These are phyloP conservation scores for Pythium biforme DNA, from an alignment of 352 stramenopile species.

Conservation along the genomic window DNA sequence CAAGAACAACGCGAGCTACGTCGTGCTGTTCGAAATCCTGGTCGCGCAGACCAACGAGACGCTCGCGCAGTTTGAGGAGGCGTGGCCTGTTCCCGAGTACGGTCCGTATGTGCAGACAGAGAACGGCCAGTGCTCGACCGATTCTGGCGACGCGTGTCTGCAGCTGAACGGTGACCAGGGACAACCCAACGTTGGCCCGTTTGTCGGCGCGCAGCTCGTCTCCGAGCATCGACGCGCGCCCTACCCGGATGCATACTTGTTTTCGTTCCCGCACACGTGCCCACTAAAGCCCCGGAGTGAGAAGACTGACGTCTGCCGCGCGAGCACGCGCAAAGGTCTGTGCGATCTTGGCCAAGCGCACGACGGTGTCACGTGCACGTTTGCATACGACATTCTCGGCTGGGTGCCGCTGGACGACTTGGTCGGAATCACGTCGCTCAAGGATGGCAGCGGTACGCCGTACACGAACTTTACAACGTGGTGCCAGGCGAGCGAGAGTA, in stretches of 20 bases:
- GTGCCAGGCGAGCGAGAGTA: too few relatives aligned
- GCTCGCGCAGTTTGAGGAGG: constrained; percentile 57
- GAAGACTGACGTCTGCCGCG: constrained; percentile 27
- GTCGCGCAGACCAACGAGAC: constrained; percentile 77
- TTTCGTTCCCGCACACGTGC: constrained; percentile 78
- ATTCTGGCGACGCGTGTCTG: constrained; percentile 40
- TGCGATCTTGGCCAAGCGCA: constrained; percentile 26
- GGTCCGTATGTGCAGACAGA: constrained; percentile 69
- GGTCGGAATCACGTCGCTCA: constrained; percentile 39
- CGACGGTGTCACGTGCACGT: constrained; percentile 39
- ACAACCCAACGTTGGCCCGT: constrained; percentile 63
- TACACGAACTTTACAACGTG: too few relatives aligned
- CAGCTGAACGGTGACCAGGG: constrained; percentile 72
- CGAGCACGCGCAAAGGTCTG: constrained; percentile 21
- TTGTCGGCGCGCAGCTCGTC: constrained; percentile 53
- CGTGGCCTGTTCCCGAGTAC: constrained; percentile 52
- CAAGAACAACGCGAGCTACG: constrained; percentile 78
- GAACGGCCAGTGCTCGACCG: constrained; percentile 54
- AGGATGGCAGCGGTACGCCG: too few relatives aligned
- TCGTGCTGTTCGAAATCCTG: constrained; percentile 81
- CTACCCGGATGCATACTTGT: constrained; percentile 76
- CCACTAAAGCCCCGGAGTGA: constrained; percentile 46
- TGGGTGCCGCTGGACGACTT: constrained; percentile 37
- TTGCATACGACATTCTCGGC: constrained; percentile 33
- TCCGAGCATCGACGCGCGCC: constrained; percentile 48